Evolutionary conservation across 768 basidiomycete genomes (phyloP).

Genomic region (Lactarius sp.): DNA sequence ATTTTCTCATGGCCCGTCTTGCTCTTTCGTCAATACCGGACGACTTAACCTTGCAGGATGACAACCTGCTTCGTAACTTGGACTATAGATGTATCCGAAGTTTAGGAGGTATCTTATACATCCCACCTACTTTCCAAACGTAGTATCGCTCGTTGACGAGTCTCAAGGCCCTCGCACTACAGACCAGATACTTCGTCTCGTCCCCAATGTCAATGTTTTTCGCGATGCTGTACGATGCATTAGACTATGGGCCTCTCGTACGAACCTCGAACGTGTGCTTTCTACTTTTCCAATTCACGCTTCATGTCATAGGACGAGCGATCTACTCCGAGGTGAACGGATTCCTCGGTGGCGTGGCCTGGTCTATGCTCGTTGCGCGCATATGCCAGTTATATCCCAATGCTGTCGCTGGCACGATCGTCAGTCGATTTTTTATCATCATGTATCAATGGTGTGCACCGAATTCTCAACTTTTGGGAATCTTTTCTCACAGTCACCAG

Average conservation of each 20-base stretch:
- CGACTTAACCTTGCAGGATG: constrained; percentile 83
- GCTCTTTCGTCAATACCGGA: constrained; percentile 87
- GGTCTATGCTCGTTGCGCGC: constrained; percentile 98
- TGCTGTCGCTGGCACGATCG: constrained; percentile 89
- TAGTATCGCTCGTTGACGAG: constrained; percentile 12
- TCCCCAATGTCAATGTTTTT: constrained; percentile 92
- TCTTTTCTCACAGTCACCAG: constrained; percentile 39
- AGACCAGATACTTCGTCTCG: constrained; percentile 90
- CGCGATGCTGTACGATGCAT: constrained; percentile 93
- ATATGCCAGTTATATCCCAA: constrained; percentile 98
- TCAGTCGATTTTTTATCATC: constrained; percentile 97
- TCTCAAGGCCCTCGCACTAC: constrained; percentile 84
- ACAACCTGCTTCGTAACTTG: constrained; percentile 84
- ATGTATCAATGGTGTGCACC: constrained; percentile 87
- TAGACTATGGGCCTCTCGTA: constrained; percentile 96
- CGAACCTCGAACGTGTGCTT: constrained; percentile 32
- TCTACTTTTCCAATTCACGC: constrained; percentile 6
- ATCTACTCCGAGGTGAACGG: constrained; percentile 98
- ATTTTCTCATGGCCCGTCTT: constrained; percentile 89
- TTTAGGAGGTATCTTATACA: constrained; percentile 64
- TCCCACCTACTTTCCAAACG: background rate
- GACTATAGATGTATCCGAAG: constrained; percentile 95
- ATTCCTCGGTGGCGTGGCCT: constrained; percentile 96
- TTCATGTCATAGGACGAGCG: constrained; percentile 63
- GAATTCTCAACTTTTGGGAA: background rate